Base-by-base conservation (phyloP, 108 stramenopile genomes). In the Fistulifera solaris region DNA sequence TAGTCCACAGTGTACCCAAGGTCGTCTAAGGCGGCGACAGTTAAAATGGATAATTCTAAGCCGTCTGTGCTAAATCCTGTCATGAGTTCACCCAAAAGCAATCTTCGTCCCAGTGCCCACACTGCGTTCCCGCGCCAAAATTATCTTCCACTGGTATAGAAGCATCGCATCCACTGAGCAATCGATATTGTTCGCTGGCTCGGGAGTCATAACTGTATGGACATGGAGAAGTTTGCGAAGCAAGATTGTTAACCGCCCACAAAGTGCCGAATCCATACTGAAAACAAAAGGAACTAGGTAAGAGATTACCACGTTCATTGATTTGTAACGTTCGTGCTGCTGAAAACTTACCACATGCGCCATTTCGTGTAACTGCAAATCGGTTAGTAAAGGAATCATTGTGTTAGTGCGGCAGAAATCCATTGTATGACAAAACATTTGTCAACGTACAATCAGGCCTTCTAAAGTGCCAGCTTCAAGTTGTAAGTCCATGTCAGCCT, bases 31-130 rank as follows among this genome's bases (percentile, higher is more conserved):
- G 19, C 44, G 7, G 44, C 44, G 3, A 45, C 21, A 8, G 44
- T 45, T 8, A 35, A 35, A 35, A 35, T 8, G 6, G 31, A 35
- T 6, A 35, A 8, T 11, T 45, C 44, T 11, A 45, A 45, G 7
- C 44, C 44, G 21, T 17, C 44, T 2, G 21, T 45, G 44, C 19
- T 45, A 21, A 45, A 21, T 8, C 44, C 21, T 8, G 44, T 21
- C 44, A 45, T 45, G 44, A 21, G 44, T 55, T 38, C 16, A 16
- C 22, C 17, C 26, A 16, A 24, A 51, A 27, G 24, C 50, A 51
- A 23, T 51, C 24, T 27, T 51, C 50, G 5, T 51, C 50, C 50
- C 50, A 51, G 23, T 51, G 50, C n/a, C 6, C 50, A 22, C 50
- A 24, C n/a, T 24, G n/a, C n/a, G 50, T 24, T 24, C 50, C 50